These are phyloP conservation scores for Rhynchosporium agropyri DNA, from an alignment of 2,329 filamentous ascomycete genomes.

Conservation along the genomic window DNA sequence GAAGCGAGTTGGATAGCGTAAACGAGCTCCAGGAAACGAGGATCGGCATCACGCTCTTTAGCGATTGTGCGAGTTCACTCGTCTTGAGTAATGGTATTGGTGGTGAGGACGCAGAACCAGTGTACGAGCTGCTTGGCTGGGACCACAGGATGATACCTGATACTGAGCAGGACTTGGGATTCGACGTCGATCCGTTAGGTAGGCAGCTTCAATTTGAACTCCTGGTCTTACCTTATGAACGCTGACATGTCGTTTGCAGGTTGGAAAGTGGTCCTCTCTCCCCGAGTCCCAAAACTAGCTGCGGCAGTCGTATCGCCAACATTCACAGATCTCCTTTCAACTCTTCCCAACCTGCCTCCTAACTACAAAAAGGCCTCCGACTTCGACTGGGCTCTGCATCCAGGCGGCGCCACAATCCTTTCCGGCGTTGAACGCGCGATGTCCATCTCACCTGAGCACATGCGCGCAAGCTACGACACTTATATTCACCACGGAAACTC, in stretches of 20 bases:
- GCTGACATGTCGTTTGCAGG: slow-evolving; percentile 43
- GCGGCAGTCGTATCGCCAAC: slow-evolving; percentile 53
- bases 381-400: slow-evolving; percentile 76
- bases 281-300: slow-evolving; percentile 61
- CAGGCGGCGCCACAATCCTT: slow-evolving; percentile 68
- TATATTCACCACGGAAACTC: slow-evolving; percentile 71
- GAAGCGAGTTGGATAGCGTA: slow-evolving; percentile 67
- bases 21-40: slow-evolving; percentile 60
- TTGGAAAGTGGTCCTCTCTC: slow-evolving; percentile 69
- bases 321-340: slow-evolving; percentile 57
- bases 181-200: slow-evolving; percentile 65
- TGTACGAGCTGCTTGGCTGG: slow-evolving; percentile 67
- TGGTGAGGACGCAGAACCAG: slow-evolving; percentile 40
- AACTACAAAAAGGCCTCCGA: slow-evolving; percentile 53
- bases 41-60: slow-evolving; percentile 69
- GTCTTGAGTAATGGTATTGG: slow-evolving; percentile 67
- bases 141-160: slow-evolving; percentile 64
- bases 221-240: slow-evolving; percentile 5
- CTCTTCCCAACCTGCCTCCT: slow-evolving; percentile 49
- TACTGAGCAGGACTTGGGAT: slow-evolving; percentile 64
- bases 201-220: slow-evolving; percentile 31
- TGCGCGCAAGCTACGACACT: slow-evolving; percentile 69
- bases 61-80: slow-evolving; percentile 68
- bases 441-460: slow-evolving; percentile 61
- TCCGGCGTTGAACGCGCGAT: slow-evolving; percentile 63